These are phyloP conservation scores for Pyricularia sp. DNA, from an alignment of 2,329 filamentous ascomycete species.

Conservation along the genomic window DNA sequence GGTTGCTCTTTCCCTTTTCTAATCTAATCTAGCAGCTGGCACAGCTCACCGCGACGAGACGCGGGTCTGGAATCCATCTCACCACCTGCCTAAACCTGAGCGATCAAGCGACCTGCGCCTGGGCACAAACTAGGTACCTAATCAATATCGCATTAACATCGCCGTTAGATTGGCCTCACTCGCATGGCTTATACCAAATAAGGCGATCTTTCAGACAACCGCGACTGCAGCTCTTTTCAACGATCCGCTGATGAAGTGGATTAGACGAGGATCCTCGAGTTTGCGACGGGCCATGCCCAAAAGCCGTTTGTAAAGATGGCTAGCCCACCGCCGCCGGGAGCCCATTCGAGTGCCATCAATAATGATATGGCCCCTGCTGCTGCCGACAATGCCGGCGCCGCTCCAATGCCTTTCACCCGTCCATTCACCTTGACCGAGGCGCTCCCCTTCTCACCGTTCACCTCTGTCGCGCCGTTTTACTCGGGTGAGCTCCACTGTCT, in stretches of 20 bases:
- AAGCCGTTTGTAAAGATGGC: conserved; percentile 13
- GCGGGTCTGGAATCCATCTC: neutral
- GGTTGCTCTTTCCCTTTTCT: neutral
- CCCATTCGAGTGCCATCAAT: conserved; percentile 20
- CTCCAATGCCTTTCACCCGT: conserved; percentile 15
- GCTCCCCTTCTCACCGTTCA: conserved; percentile 70
- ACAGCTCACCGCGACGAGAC: neutral
- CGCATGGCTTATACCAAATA: neutral
- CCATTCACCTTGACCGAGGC: conserved; percentile 60
- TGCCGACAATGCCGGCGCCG: conserved; percentile 4
- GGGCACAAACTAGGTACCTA: neutral
- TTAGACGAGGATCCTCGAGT: neutral
- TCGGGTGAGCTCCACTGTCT: neutral
- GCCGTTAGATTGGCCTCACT: neutral
- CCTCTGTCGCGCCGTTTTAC: conserved; percentile 52
- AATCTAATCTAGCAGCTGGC: neutral
- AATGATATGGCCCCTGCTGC: conserved; percentile 7
- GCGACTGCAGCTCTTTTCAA: neutral
- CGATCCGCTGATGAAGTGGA: neutral
- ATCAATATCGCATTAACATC: neutral
- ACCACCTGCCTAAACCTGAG: neutral
- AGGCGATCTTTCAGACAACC: neutral
- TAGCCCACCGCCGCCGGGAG: conserved; percentile 7
- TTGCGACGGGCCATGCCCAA: conserved; percentile 4
- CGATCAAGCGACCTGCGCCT: neutral